Conservation (phyloP, 345 rosid species). For the Eucalyptus curtisii region DNA sequence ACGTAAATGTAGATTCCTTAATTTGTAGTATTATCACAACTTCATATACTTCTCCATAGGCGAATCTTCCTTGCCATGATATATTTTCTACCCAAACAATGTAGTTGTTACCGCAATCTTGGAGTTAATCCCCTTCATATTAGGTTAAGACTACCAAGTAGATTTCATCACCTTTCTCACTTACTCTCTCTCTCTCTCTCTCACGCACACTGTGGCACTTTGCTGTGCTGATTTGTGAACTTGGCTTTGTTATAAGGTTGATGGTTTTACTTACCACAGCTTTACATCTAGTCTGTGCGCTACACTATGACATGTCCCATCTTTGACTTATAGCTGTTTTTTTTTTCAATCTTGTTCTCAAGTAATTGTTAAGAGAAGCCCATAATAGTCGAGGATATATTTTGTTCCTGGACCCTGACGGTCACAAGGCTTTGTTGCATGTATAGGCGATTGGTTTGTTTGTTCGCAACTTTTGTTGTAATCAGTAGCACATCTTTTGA, state of each 20-base stretch:
- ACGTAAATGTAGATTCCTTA: neutral
- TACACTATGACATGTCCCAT: neutral
- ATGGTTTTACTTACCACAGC: neutral
- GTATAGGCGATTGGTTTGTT: neutral
- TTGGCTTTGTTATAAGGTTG: neutral
- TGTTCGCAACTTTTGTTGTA: neutral
- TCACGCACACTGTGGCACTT: neutral
- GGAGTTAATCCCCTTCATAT: neutral
- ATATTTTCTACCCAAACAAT: neutral
- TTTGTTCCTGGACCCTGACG: neutral
- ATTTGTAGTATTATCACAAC: neutral
- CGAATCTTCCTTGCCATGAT: neutral
- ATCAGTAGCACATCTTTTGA: neutral
- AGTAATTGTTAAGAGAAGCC: neutral
- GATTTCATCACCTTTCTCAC: neutral
- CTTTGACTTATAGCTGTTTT: neutral
- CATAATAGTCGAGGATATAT: neutral
- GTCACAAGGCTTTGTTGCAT: neutral
- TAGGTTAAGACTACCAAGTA: neutral
- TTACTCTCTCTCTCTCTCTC: neutral
- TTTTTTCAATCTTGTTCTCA: neutral
- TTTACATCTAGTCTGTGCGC: neutral
- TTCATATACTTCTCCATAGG: neutral
- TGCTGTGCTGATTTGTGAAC: neutral
- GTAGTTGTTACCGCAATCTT: neutral